These are phyloP conservation scores for Usnea hakonensis DNA, from an alignment of 495 filamentous ascomycete species.

Conservation along the genomic window DNA sequence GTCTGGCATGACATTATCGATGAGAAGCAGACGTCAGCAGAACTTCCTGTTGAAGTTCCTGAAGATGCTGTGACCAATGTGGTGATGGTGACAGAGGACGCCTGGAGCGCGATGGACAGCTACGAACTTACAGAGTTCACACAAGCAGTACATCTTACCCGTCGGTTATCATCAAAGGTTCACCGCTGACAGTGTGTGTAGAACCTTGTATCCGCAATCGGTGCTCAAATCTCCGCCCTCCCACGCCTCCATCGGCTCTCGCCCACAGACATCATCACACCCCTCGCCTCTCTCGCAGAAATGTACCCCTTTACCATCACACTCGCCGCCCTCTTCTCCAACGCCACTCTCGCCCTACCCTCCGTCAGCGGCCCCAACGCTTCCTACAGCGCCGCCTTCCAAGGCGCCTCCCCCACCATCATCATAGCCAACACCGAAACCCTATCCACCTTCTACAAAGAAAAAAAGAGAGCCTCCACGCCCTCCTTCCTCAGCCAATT, in stretches of 20 bases:
- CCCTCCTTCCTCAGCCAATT: slow-evolving; percentile 47
- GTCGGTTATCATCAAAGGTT: not conserved
- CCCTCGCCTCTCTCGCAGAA: slow-evolving; percentile 71
- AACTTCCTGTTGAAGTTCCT: slow-evolving; percentile 38
- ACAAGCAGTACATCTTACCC: slow-evolving; percentile 42
- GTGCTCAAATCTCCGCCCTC: slow-evolving; percentile 65
- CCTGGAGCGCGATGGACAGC: slow-evolving; percentile 23
- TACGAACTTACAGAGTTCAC: slow-evolving; percentile 72
- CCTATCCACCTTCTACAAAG: slow-evolving; percentile 55
- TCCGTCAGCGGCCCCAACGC: slow-evolving; percentile 66
- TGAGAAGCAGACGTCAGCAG: slow-evolving; percentile 44
- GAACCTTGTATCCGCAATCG: slow-evolving; percentile 75
- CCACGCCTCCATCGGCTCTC: slow-evolving; percentile 65
- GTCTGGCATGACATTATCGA: slow-evolving; percentile 83
- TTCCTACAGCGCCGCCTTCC: slow-evolving; percentile 63
- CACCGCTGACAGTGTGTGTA: slow-evolving; percentile 26
- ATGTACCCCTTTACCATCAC: slow-evolving; percentile 74
- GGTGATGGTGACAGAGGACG: slow-evolving; percentile 17
- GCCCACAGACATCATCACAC: slow-evolving; percentile 74
- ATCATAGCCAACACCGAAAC: slow-evolving; percentile 71
- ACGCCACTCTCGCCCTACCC: slow-evolving; percentile 80
- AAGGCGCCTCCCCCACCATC: slow-evolving; percentile 70
- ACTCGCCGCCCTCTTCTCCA: slow-evolving; percentile 73
- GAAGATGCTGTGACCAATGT: slow-evolving; percentile 25
- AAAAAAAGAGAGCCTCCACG: slow-evolving; percentile 41